Base-by-base conservation (phyloP, 2,329 filamentous ascomycete genomes). In the Fonsecaea erecta region DNA sequence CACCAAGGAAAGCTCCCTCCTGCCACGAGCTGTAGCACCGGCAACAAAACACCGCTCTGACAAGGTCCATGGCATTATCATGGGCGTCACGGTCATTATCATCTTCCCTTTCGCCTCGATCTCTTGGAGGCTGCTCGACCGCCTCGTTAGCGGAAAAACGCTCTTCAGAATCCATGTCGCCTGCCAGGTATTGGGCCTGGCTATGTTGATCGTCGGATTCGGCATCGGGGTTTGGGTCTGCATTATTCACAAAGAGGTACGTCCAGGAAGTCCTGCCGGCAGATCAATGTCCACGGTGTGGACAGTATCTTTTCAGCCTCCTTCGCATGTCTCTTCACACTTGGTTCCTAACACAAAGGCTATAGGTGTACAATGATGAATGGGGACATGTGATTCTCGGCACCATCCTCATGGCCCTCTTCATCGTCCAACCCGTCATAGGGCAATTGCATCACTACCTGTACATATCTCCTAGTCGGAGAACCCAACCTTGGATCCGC, bases 321-420 rank as follows among this genome's bases (percentile, higher is more conserved):
- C 43, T 48, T 11, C 18, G 3, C n/a, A 24, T 3, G 18, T 48
- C 18, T 1, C 9, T 2, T 16, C 11, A 24, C 11, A 3, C 21
- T 24, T 24, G 6, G 21, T 12, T 9, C 21, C 18, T 12, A 18
- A 48, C 18, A 8, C 18, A 12, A 18, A 5, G n/a, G 9, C 43
- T 48, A 21, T 24, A 48, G 43, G 43, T 48, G 4, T 48, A 48
- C 43, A 48, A 48, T 5, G 43, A 48, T 24, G 43, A 7, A 48
- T 48, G 21, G 18, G 43, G 43, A 18, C 43, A 48, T 48, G 18
- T 11, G 1, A 24, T 48, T 9, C 43, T 48, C 43, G 43, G 43
- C 43, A 48, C 43, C n/a, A 48, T 48, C 43, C 43, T 48, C 43
- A 48, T 9, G 18, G 43, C 43, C 21, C 43, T 48, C 18, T 48